Base-by-base conservation (phyloP, 306 rosid genomes). In the Lagenaria siceraria region DNA sequence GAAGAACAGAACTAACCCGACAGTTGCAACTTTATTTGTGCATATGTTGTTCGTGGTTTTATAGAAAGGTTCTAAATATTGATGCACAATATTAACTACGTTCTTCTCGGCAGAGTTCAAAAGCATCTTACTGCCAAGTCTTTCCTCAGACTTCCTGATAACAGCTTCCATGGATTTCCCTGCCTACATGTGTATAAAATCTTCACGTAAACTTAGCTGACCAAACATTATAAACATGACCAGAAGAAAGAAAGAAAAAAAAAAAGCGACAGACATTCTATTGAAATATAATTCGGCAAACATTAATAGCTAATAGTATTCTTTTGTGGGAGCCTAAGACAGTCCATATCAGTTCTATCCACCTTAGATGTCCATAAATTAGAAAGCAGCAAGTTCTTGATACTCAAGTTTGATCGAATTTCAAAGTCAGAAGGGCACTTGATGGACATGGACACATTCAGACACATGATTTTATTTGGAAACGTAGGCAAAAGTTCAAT, bases 1-100 rank as follows among this genome's bases (percentile, higher is more conserved):
- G 87, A 95, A 95, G 87, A 92, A 90, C 73, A 95, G 97, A 79
- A 88, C 93, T 80, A 95, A 86, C 51, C 99, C 99, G 14, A 92
- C 85, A 0, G 97, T 95, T 42, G 79, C 96, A 79, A 95, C 86
- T 90, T 88, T 92, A 86, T 83, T 90, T 8, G 96, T 87, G 92
- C 99, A 95, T 78, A 95, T 89, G 78, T 92, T 82, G 83, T 90
- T 92, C 68, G 97, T 95, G 79, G 97, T 96, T 83, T 96, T 96
- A 87, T 90, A 87, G 75, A 96, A 92, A 15, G 99, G 97, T 80
- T 95, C 93, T 53, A 95, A 88, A 89, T 82, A 92, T 76, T 89
- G 98, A 79, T 95, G 99, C 84, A 87, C 83, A 51, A 87, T 81
- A 86, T 69, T 82, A 62, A 85, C 92, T 70, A 85, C 90, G 81